Evolutionary conservation across 768 basidiomycete genomes (phyloP), one percentile per base, ranked within the genome.

Genomic region (Amyloporia xantha): DNA sequence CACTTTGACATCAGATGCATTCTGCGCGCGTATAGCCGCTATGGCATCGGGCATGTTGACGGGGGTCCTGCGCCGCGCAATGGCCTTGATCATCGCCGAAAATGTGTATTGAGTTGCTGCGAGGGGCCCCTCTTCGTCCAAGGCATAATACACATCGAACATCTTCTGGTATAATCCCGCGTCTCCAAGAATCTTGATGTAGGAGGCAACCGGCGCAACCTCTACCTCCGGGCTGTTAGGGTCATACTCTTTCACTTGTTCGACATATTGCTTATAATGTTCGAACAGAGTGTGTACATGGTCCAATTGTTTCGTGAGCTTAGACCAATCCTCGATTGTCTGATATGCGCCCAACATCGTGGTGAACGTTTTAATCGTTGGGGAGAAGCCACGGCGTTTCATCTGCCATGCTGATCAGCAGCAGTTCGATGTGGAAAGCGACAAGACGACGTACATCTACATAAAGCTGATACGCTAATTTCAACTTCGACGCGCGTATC

Each of bases 381-480:
- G 87, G 40, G 72, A 72, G 60, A 89, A 83, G 1, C 86, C 86
- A 38, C 91, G 78, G 27, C 88, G 77, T 65, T 89, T 91, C 88
- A 92, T 89, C 90, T 92, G 52, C 28, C 27, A 26, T 4, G 26
- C 38, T 19, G 19, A 30, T 4, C 5, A 15, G 12, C 27, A 47
- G 24, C 10, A n/a, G n/a, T n/a, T n/a, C n/a, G n/a, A n/a, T n/a
- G n/a, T n/a, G n/a, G 12, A 42, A 24, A 70, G 46, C 53, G 21
- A 35, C 4, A 19, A 26, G 15, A 15, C 2, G 7, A 59, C 75
- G 60, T 51, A 91, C 90, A 51, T 92, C 87, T 38, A 69, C 67
- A 62, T 77, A 91, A 26, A 91, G 67, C n/a, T 73, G 62, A 54
- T 81, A 86, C 0, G 77, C 78, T 26, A 85, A 65, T 30, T 80